These are phyloP conservation scores for Geranium incanum DNA, from an alignment of 441 rosid species.

Conservation along the genomic window DNA sequence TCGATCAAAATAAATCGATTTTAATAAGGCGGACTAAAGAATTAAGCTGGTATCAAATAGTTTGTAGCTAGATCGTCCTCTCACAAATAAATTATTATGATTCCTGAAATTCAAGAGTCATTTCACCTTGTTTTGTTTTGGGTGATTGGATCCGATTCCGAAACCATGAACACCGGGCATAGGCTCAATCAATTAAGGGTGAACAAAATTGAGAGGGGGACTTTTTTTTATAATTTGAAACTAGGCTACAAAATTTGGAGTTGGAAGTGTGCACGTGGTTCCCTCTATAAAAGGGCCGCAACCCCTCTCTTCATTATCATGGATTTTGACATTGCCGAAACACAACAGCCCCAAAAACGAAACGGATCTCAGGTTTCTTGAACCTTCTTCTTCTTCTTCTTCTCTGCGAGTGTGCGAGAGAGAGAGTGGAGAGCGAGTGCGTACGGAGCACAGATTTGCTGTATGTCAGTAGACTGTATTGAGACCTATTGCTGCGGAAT, in stretches of 20 bases:
- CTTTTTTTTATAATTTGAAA: too few species aligned
- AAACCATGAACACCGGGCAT: too few species aligned
- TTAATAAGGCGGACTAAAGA: too few species aligned
- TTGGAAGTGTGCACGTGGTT: conserved; percentile 27
- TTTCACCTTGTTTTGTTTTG: too few species aligned
- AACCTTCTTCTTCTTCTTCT: background rate
- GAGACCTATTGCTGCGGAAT: conserved; percentile 64
- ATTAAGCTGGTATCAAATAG: too few species aligned
- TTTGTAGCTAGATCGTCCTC: too few species aligned
- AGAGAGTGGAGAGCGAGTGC: conserved; percentile 14
- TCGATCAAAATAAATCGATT: too few species aligned
- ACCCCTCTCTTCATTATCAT: background rate
- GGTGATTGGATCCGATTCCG: too few species aligned
- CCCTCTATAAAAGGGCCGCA: conserved; percentile 17
- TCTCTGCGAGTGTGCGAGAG: conserved; percentile 24
- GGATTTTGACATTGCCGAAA: background rate
- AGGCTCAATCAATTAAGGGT: too few species aligned
- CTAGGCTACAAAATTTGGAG: background rate
- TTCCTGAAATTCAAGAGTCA: too few species aligned
- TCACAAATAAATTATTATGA: too few species aligned
- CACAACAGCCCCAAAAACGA: background rate
- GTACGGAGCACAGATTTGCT: conserved; percentile 34
- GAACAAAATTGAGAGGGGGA: too few species aligned
- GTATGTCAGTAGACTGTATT: conserved; percentile 84
- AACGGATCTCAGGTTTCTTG: conserved; percentile 16